Evolutionary conservation across 139 green algal species (phyloP), one percentile per base, ranked within the genome.

Genomic region (Nannochloris sp.): DNA sequence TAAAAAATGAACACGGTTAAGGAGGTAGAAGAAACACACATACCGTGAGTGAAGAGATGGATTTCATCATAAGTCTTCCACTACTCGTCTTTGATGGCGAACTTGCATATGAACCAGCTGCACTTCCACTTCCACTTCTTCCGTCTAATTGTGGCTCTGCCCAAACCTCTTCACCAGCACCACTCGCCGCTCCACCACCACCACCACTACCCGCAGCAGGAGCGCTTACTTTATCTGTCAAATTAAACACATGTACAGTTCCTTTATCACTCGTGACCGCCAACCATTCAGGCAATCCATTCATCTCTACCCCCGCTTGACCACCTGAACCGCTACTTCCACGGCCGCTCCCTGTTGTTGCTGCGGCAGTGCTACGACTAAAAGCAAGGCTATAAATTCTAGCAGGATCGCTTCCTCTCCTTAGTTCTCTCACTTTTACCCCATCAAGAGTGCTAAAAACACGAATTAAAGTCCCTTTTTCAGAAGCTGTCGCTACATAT

Each of bases 191-290:
- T 35, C n/a, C n/a, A n/a, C n/a, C n/a, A n/a, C n/a, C n/a, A n/a
- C n/a, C n/a, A n/a, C n/a, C n/a, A n/a, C n/a, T n/a, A n/a, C n/a
- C n/a, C n/a, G n/a, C n/a, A n/a, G n/a, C n/a, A n/a, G n/a, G n/a
- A n/a, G n/a, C n/a, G n/a, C 31, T 45, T 0, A 14, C 36, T 3
- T 29, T 13, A 55, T 60, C 25, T 27, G 35, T 71, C 59, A 87
- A 60, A 27, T 55, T 64, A 53, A 84, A 90, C 24, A 90, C 70
- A 65, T 92, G 86, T 27, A 85, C 73, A 1, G 86, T 98, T 72
- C 86, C 88, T 65, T 96, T 96, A 80, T 97, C 88, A 61, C 81
- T 93, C 14, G 83, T 88, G 10, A 88, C 79, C 2, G 89, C 93
- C 29, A 98, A 81, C 82, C 84, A 96, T 2, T 91, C 76, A 0